phyloP scores from a whole-genome alignment of 2,329 filamentous ascomycete species.

The Cladosporium oxysporum region DNA sequence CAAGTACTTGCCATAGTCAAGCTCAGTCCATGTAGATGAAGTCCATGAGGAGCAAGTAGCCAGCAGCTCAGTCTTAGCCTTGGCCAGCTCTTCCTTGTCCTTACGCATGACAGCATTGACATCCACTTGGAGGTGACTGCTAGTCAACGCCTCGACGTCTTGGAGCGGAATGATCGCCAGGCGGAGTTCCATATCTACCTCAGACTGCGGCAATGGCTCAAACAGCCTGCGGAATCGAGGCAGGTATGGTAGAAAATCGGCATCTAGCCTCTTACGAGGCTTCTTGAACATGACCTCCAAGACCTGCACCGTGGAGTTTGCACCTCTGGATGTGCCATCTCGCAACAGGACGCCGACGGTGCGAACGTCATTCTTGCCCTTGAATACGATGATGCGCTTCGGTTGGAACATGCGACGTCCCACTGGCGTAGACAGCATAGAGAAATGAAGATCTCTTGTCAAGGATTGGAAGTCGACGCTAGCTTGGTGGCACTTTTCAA shows the following conservation, averaged over 20 bases:
- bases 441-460: conserved; percentile 78
- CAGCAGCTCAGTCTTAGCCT: conserved; percentile 68
- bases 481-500: conserved; percentile 79
- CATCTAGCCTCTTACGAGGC: conserved; percentile 70
- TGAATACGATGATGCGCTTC: conserved; percentile 80
- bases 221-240: conserved; percentile 69
- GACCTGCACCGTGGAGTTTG: conserved; percentile 71
- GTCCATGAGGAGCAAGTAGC: conserved; percentile 74
- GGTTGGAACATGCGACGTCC: conserved; percentile 76
- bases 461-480: conserved; percentile 76
- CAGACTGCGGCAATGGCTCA: conserved; percentile 65
- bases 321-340: conserved; percentile 69
- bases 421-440: conserved; percentile 75
- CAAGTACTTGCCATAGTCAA: conserved; percentile 72
- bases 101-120: conserved; percentile 42
- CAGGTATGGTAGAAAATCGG: conserved; percentile 85
- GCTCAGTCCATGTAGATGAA: conserved; percentile 75
- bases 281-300: conserved; percentile 68
- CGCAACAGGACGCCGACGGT: conserved; percentile 78
- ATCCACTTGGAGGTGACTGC: conserved; percentile 54
- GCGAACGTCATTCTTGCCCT: conserved; percentile 72
- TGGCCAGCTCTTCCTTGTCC: conserved; percentile 51
- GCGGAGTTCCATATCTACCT: conserved; percentile 68
- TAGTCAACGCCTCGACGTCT: conserved; percentile 83
- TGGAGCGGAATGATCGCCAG: conserved; percentile 69